A percentile compares a stretch with the other conserved stretches of the same genome.
These are phyloP conservation scores for Colletotrichum agaves DNA, from an alignment of 2,329 filamentous ascomycete species.

Conservation along the genomic window DNA sequence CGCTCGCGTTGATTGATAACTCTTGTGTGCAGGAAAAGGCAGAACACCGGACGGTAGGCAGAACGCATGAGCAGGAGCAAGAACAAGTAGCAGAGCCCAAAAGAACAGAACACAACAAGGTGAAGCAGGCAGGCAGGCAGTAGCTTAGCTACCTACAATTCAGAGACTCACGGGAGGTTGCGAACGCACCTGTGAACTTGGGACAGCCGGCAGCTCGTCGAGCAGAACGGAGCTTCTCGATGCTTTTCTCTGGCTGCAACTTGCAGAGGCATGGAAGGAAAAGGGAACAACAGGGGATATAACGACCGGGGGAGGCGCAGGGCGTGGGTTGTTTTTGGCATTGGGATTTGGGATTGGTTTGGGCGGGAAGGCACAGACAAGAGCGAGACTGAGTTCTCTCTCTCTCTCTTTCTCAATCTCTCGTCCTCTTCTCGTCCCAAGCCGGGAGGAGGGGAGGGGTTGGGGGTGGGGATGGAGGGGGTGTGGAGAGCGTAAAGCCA, in stretches of 20 bases:
- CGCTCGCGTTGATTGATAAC: neutral
- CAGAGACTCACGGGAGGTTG: neutral
- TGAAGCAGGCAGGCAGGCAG: neutral
- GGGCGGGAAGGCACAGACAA: neutral
- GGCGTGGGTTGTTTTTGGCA: neutral
- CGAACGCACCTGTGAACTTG: slow-evolving; percentile 15
- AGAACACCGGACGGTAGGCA: neutral
- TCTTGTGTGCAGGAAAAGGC: slow-evolving; percentile 4
- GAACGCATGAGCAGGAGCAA: neutral
- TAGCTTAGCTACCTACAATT: slow-evolving; percentile 2
- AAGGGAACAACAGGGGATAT: slow-evolving; percentile 35
- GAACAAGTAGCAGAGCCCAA: neutral
- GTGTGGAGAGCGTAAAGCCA: neutral
- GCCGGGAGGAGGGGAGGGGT: slow-evolving; percentile 18
- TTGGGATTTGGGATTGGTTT: slow-evolving; percentile 15
- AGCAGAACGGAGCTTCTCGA: slow-evolving; percentile 32
- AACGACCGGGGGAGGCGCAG: slow-evolving; percentile 33
- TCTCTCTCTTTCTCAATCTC: neutral
- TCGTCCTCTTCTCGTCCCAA: slow-evolving; percentile 6
- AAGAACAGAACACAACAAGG: slow-evolving; percentile 1
- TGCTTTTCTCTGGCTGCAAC: slow-evolving; percentile 35
- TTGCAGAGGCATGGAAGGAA: slow-evolving; percentile 31
- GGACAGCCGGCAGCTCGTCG: slow-evolving; percentile 3
- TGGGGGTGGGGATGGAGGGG: neutral
- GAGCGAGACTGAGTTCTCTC: no score